Evolutionary conservation across 768 basidiomycete genomes (phyloP).

Genomic region (Mrakia frigida): DNA sequence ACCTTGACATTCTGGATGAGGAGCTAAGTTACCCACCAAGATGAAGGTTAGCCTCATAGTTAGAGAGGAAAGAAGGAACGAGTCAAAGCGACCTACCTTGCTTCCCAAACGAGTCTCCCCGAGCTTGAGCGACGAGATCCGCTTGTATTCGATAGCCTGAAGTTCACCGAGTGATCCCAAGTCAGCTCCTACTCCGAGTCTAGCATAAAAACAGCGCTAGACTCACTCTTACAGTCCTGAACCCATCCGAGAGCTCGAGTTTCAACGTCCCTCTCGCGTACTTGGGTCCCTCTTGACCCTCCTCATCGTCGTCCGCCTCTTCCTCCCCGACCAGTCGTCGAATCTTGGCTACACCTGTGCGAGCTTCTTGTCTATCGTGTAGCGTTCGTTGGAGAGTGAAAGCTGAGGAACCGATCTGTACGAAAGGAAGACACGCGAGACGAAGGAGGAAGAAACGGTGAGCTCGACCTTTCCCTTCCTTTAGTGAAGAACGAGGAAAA

Average conservation of each 20-base stretch:
- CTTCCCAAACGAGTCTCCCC: background rate
- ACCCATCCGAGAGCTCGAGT: slow-evolving; percentile 28
- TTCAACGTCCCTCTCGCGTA: slow-evolving; percentile 30
- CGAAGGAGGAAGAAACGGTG: background rate
- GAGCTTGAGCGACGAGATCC: background rate
- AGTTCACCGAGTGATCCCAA: background rate
- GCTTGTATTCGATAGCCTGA: slow-evolving; percentile 33
- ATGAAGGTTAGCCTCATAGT: background rate
- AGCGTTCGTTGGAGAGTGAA: slow-evolving; percentile 22
- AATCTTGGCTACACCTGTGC: slow-evolving; percentile 23
- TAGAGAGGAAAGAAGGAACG: background rate
- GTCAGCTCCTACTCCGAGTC: background rate
- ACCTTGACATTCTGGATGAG: slow-evolving; percentile 28
- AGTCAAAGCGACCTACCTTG: slow-evolving; percentile 14
- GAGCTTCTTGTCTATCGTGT: slow-evolving; percentile 24
- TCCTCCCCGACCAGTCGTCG: slow-evolving; percentile 20
- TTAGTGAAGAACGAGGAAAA: background rate
- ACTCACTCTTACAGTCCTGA: slow-evolving; percentile 6
- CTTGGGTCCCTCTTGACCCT: slow-evolving; percentile 7
- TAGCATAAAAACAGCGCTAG: background rate
- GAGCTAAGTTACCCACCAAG: background rate
- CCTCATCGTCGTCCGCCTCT: slow-evolving; percentile 19
- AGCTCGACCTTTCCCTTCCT: background rate
- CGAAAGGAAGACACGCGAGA: background rate
- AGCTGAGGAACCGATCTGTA: slow-evolving; percentile 25